These are phyloP conservation scores for Chionographis japonica DNA, from an alignment of 106 monocot genomes.

Conservation along the genomic window DNA sequence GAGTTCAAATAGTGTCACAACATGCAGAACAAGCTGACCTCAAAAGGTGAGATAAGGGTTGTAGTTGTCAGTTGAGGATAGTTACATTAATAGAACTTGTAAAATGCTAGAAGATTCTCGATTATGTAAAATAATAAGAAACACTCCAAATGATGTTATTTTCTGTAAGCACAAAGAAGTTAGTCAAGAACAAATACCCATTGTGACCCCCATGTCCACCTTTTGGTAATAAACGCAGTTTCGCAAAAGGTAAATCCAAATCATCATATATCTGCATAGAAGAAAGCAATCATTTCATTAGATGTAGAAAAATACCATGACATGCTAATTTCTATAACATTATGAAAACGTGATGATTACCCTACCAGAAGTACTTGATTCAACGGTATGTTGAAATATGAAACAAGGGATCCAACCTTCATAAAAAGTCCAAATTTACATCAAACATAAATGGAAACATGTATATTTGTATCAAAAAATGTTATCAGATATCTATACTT, in stretches of 20 bases:
- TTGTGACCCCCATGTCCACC: slow-evolving; percentile 99
- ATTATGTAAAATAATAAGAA: neutral
- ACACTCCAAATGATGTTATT: neutral
- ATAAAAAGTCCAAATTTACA: slow-evolving; percentile 8
- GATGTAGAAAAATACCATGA: neutral
- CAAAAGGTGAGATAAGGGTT: too few species aligned
- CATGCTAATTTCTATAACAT: neutral
- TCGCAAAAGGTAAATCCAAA: slow-evolving; percentile 90
- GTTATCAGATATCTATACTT: slow-evolving; percentile 39
- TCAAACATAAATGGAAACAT: slow-evolving; percentile 2
- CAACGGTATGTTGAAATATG: slow-evolving; percentile 77
- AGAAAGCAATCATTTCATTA: slow-evolving; percentile 10
- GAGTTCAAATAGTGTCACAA: too few species aligned
- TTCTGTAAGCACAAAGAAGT: neutral
- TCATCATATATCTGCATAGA: slow-evolving; percentile 84
- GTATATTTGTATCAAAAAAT: neutral
- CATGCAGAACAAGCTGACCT: too few species aligned
- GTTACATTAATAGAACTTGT: too few species aligned
- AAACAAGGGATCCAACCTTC: slow-evolving; percentile 82
- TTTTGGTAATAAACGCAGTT: slow-evolving; percentile 79
- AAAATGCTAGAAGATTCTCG: too few species aligned
- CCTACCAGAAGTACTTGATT: slow-evolving; percentile 86
- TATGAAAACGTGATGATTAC: neutral
- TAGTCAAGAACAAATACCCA: slow-evolving; percentile 48
- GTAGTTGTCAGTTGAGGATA: too few species aligned